phyloP scores from a whole-genome alignment of 441 rosid genomes.

The Geranium incanum region DNA sequence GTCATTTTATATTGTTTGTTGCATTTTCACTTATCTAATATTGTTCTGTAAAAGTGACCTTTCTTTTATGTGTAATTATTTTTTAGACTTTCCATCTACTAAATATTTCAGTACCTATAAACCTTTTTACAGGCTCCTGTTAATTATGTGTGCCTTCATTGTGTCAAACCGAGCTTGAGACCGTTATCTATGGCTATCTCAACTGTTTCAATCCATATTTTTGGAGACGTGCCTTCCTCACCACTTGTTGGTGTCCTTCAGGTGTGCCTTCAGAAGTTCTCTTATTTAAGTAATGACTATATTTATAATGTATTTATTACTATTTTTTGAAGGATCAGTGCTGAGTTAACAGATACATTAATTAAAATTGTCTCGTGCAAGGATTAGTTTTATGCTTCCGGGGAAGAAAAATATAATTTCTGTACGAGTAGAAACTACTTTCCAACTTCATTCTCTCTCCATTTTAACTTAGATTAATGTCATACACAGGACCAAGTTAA shows the following conservation, averaged over 20 bases:
- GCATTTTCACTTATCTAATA: too few relatives aligned
- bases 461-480: slow-evolving; percentile 9
- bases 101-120: too few relatives aligned
- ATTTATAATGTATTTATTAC: not conserved
- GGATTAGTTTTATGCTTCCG: not conserved
- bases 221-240: slow-evolving; percentile 74
- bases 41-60: too few relatives aligned
- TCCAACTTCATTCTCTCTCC: not conserved
- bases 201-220: slow-evolving; percentile 60
- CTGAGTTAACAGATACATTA: not conserved
- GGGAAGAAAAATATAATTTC: not conserved
- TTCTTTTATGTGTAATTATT: not conserved
- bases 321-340: not conserved
- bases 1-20: too few relatives aligned
- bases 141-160: slow-evolving; percentile 59
- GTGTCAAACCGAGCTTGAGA: slow-evolving; percentile 63
- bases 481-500: slow-evolving; percentile 45
- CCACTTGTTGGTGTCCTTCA: slow-evolving; percentile 61
- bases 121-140: slow-evolving; percentile 51
- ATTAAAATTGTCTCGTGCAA: not conserved
- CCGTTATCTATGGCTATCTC: slow-evolving; percentile 65
- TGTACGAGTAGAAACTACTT: not conserved
- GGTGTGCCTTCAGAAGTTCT: slow-evolving; percentile 28
- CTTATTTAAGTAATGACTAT: not conserved
- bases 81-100: not conserved